Evolutionary conservation across 306 rosid genomes (phyloP).

Genomic region (Luffa acutangula): DNA sequence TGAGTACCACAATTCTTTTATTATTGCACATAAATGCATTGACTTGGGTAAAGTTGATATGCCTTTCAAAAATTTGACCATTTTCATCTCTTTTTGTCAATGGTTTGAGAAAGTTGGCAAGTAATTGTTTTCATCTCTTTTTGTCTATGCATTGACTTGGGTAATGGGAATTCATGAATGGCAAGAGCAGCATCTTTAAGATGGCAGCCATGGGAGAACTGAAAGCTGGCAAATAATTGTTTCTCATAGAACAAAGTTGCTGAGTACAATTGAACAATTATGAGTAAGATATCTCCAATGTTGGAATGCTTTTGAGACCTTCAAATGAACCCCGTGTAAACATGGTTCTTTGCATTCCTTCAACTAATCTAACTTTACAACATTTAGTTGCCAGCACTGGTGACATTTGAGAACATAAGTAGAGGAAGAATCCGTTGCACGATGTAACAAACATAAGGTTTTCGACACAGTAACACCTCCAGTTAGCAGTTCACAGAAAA

Average conservation of each 20-base stretch:
- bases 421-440: background rate
- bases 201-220: background rate
- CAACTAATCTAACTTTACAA: background rate
- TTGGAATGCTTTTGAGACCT: background rate
- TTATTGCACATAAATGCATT: background rate
- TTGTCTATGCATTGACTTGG: background rate
- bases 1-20: background rate
- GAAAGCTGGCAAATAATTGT: background rate
- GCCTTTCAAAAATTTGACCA: background rate
- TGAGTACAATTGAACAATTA: background rate
- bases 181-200: background rate
- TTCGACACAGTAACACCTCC: background rate
- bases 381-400: background rate
- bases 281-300: background rate
- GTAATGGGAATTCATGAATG: background rate
- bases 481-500: conserved; percentile 3
- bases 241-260: background rate
- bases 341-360: background rate
- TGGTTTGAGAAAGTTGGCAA: background rate
- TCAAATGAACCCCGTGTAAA: background rate
- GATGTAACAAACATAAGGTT: background rate
- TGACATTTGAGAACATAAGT: background rate
- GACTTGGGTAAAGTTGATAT: background rate
- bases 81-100: background rate
- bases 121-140: background rate